Evolutionary conservation across 2,329 filamentous ascomycete genomes (phyloP), one percentile per base, ranked within the genome.

Genomic region (Lasiodiplodia citricola): DNA sequence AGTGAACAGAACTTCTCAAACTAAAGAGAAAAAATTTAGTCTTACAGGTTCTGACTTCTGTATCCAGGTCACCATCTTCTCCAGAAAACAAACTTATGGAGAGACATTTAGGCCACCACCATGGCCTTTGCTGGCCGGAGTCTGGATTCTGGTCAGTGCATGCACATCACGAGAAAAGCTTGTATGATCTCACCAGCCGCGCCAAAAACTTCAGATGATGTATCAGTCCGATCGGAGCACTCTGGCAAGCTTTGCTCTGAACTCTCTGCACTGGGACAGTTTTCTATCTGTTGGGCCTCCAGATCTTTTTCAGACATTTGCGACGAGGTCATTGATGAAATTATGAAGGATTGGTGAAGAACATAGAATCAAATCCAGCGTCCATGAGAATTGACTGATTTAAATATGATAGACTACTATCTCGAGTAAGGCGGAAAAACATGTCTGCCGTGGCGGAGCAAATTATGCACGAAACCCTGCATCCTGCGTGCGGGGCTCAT

Each of bases 361-460:
- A 2, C 1, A 2, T n/a, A 16, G 38, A 16, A 16, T 16, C 0
- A 44, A 13, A 18, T 6, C 2, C 1, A 2, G 13, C 38, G 0
- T 18, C 14, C 3, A 6, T 18, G 4, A 2, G 18, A 44, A 6
- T 7, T 5, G 5, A 2, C 2, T 2, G 16, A 44, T 44, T 44
- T 44, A 44, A 18, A 44, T 6, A 18, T 18, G 16, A 44, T 44
- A 18, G 7, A 44, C 7, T 4, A 35, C 18, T 18, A 18, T 18
- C 5, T 6, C 1, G 6, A 44, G 16, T 7, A 7, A 44, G 41
- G 41, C 41, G 41, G 5, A 18, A 6, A 44, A 7, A 6, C 6
- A 44, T 44, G 14, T n/a, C 18, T 44, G 41, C 41, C 41, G 41
- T 18, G 16, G 16, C 6, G 16, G 16, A 0, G 16, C 16, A 7